A percentile compares a stretch with the other conserved stretches of the same genome.
Conservation (phyloP, 257 asterid genomes). For the Sherardia arvensis region DNA sequence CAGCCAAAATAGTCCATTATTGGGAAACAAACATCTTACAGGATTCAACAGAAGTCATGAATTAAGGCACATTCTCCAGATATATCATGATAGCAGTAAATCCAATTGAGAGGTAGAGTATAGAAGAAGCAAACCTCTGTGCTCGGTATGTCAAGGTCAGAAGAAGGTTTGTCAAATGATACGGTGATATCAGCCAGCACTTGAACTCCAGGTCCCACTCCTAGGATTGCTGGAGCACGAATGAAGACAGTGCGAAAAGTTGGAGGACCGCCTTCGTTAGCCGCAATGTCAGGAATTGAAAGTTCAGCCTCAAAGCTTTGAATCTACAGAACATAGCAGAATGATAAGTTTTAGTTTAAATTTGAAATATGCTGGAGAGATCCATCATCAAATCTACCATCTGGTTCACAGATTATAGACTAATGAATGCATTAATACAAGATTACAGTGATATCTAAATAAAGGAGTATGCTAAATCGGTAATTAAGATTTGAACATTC, state of each 20-base stretch:
- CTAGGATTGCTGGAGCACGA: slow-evolving; percentile 86
- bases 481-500: neutral
- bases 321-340: slow-evolving; percentile 28
- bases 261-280: slow-evolving; percentile 88
- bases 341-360: neutral
- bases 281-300: slow-evolving; percentile 61
- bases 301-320: slow-evolving; percentile 93
- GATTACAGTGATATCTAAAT: neutral
- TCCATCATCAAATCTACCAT: neutral
- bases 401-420: neutral
- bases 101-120: neutral
- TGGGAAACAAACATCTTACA: neutral
- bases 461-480: neutral
- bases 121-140: slow-evolving; percentile 31
- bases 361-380: neutral
- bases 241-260: slow-evolving; percentile 73
- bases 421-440: neutral
- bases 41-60: neutral
- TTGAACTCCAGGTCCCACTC: slow-evolving; percentile 81
- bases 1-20: neutral
- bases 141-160: slow-evolving; percentile 23
- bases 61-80: neutral
- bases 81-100: neutral
- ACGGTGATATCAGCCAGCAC: slow-evolving; percentile 62
- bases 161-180: slow-evolving; percentile 30